phyloP scores from a whole-genome alignment of 352 stramenopile species.

The Aphanomyces invadans region DNA sequence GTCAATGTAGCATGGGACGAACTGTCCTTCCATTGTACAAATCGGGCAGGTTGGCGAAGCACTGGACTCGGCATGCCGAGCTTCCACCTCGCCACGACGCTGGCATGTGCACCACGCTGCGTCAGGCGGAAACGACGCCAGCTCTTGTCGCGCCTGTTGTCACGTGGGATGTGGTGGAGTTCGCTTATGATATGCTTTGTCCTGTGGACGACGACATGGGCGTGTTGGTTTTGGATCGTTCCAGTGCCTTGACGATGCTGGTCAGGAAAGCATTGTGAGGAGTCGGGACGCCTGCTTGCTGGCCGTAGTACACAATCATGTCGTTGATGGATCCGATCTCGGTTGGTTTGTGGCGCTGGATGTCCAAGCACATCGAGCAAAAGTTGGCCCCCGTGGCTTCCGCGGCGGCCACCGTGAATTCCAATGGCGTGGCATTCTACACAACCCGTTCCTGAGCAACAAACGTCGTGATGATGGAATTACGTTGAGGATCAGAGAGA shows the following conservation, averaged over 20 bases:
- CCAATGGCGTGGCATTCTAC: constrained; percentile 41
- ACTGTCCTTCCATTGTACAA: no score
- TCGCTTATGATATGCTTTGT: background rate
- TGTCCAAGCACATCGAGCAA: constrained; percentile 69
- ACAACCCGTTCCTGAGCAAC: constrained; percentile 5
- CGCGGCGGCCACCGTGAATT: constrained; percentile 46
- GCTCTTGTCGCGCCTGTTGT: no score
- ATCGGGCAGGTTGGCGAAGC: no score
- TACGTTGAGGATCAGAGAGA: constrained; percentile 33
- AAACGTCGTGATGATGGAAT: background rate
- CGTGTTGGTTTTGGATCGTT: constrained; percentile 21
- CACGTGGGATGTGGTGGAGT: background rate
- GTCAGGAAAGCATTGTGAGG: constrained; percentile 54
- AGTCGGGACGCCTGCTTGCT: constrained; percentile 43
- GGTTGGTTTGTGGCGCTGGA: constrained; percentile 49
- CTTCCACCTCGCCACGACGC: no score
- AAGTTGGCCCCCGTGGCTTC: constrained; percentile 47
- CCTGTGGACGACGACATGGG: background rate
- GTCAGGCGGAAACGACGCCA: no score
- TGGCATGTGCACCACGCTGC: no score
- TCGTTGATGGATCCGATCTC: constrained; percentile 73
- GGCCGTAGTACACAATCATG: constrained; percentile 41
- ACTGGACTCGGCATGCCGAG: no score
- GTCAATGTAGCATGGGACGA: no score
- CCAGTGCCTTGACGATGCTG: constrained; percentile 49